These are phyloP conservation scores for Astrephomene gubernaculifera DNA, from an alignment of 139 green algal genomes.

Conservation along the genomic window DNA sequence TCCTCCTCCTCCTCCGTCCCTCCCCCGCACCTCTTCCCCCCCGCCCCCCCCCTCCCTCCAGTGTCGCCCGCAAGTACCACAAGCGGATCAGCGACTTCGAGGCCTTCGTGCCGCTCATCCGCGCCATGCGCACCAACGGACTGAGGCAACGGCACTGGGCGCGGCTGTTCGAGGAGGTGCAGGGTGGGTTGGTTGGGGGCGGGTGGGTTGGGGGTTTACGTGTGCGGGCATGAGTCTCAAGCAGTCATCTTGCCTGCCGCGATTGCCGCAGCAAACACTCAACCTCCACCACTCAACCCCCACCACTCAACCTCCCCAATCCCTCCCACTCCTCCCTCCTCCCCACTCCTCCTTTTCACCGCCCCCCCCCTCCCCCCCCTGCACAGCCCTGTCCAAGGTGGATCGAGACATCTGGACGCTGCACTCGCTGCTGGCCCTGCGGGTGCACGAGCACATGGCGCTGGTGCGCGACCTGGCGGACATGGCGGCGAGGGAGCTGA, in stretches of 20 bases:
- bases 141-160: constrained; percentile 57
- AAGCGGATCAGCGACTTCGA: constrained; percentile 52
- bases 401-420: constrained; percentile 49
- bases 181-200: background rate
- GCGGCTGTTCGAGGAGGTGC: constrained; percentile 45
- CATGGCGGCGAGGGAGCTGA: constrained; percentile 54
- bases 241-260: too few species aligned
- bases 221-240: too few species aligned
- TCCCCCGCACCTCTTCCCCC: background rate
- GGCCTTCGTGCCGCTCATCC: constrained; percentile 52
- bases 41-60: background rate
- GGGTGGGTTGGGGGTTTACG: too few species aligned
- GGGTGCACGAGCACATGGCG: constrained; percentile 38
- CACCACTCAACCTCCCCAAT: too few species aligned
- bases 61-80: constrained; percentile 51
- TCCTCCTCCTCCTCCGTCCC: background rate
- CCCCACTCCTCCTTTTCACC: background rate
- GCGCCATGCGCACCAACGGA: constrained; percentile 47
- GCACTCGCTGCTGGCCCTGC: constrained; percentile 43
- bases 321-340: background rate
- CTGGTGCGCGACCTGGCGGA: constrained; percentile 57
- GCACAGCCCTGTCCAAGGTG: constrained; percentile 26
- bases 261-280: too few species aligned
- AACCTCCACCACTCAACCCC: too few species aligned
- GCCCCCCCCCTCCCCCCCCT: background rate